Base-by-base conservation (phyloP, 2,329 filamentous ascomycete genomes). In the Beauveria brongniartii region DNA sequence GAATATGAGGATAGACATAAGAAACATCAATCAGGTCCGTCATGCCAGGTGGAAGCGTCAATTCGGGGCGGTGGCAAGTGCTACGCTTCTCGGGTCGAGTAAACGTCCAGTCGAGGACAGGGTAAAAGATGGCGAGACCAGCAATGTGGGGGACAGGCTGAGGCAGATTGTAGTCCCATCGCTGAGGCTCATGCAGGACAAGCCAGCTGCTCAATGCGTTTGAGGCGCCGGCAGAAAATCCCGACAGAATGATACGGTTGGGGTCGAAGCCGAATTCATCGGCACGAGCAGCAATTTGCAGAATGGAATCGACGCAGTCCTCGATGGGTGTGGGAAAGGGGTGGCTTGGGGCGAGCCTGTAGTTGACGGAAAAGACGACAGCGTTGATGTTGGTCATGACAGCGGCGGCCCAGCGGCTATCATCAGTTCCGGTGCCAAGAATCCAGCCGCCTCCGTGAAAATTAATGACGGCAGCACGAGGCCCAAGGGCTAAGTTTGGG, bases 401-500 rank as follows among this genome's bases (percentile, higher is more conserved):
- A 41, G 78, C 74, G 4, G 79, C 76, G 6, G 81, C 82, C 77
- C 85, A 88, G 47, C 84, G 78, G 16, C 83, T 80, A 67, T 88
- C 86, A 68, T 88, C 83, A 4, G 82, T 85, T 3, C 80, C 83
- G 52, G 78, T 78, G 14, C 86, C 86, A 37, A 88, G 72, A 7
- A 85, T 82, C 72, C 87, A 88, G 5, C 86, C 86, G 24, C 86
- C 86, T 28, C 86, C 86, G 67, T 89, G 86, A 67, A 86, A 86
- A 69, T 87, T 86, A 65, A 89, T 77, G 30, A 89, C 77, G 20
- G 82, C 82, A 0, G 85, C 79, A 63, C 77, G 78, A 30, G 71
- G 69, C 18, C 70, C 71, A 60, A 70, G 62, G 20, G 68, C 68
- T 24, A 68, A 67, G 51, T 70, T 69, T 44, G 73, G 72, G 44